Base-by-base conservation (phyloP, 768 basidiomycete species). In the Phallus indusiatus region DNA sequence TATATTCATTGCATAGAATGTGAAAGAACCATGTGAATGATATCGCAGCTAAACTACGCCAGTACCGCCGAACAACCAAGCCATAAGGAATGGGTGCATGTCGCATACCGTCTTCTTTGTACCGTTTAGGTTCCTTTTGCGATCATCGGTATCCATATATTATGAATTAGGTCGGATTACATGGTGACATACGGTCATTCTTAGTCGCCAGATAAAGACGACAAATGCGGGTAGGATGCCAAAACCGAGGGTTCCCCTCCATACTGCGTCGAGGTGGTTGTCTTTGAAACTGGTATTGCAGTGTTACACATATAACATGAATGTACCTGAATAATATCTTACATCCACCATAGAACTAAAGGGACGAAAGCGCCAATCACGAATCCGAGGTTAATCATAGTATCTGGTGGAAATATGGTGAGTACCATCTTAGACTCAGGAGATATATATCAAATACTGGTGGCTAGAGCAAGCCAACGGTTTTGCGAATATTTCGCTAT, bases 321-420 rank as follows among this genome's bases (percentile, higher is more conserved):
- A 18, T 18, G 16, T 51, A 33, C 50, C 18, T 7, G 28, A 73
- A 7, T 28, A 7, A 28, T 28, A 7, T 28, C 85, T 49, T 62
- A 89, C 85, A 94, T 94, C 92, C 90, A 93, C 67, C 82, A 89
- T 34, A 93, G 75, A 24, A 94, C 86, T 5, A 94, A 77, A 11
- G 91, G 90, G 3, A 90, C 85, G 62, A 94, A 92, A 12, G 88
- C 77, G 5, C 86, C 73, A 49, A 93, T 66, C 46, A 90, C 89
- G 67, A 91, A 91, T 46, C 88, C 89, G 58, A 84, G 72, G 67
- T 90, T 92, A 64, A 93, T 90, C 92, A 93, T 93, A 5, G 78
- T 70, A 65, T 91, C 88, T 90, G 61, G 1, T 28, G 22, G 35
- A 28, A 21, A 35, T 59, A 17, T 35, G 16, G 24, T 61, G 46